Evolutionary conservation across 495 filamentous ascomycete genomes (phyloP).

Genomic region (Ascodesmis nigricans): DNA sequence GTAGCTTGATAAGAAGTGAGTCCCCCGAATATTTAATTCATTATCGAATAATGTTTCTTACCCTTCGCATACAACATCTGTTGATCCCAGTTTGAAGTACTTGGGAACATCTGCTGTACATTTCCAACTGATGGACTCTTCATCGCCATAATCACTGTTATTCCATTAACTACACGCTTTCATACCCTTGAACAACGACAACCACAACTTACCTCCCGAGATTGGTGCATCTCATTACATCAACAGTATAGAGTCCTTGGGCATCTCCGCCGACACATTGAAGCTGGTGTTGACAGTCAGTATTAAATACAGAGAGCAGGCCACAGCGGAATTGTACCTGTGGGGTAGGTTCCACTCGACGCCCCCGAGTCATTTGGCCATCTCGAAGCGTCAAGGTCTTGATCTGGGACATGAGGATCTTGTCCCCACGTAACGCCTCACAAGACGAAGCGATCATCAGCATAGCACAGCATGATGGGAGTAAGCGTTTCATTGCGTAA

Average conservation of each 20-base stretch:
- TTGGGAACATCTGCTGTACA: conserved; percentile 58
- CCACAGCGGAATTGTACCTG: conserved; percentile 27
- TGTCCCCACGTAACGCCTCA: no score
- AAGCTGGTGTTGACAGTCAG: conserved; percentile 33
- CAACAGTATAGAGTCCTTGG: conserved; percentile 41
- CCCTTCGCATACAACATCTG: conserved; percentile 86
- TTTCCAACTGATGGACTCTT: conserved; percentile 60
- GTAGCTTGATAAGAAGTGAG: conserved; percentile 27
- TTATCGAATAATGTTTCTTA: not conserved
- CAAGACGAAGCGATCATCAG: no score
- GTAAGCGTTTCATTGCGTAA: no score
- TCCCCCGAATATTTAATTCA: not conserved
- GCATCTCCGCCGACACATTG: conserved; percentile 50
- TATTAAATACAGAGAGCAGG: not conserved
- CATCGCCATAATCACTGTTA: conserved; percentile 34
- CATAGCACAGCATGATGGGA: no score
- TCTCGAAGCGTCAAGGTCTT: conserved; percentile 53
- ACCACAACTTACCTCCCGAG: conserved; percentile 30
- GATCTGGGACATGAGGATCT: conserved; percentile 55
- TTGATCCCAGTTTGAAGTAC: conserved; percentile 71
- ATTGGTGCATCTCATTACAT: conserved; percentile 77
- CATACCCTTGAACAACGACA: not conserved
- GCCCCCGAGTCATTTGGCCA: conserved; percentile 40
- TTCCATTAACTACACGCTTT: not conserved
- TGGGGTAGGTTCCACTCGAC: conserved; percentile 55